Percentiles rank a stretch among this genome's conserved stretches.
These are phyloP conservation scores for Vachellia collinsii DNA, from an alignment of 306 rosid genomes.

Conservation along the genomic window DNA sequence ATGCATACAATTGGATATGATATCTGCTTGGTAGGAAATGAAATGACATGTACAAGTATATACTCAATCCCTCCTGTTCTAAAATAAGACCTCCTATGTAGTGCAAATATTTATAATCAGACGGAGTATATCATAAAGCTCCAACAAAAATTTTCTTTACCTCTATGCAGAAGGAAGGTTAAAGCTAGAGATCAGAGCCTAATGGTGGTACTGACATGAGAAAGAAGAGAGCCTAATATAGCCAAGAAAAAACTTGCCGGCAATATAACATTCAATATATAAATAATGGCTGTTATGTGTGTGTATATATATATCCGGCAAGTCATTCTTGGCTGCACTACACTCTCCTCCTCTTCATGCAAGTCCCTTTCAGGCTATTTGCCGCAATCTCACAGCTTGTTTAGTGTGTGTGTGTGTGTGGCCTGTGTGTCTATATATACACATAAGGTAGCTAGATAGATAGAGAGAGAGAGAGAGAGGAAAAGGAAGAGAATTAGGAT, in stretches of 20 bases:
- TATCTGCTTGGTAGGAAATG: neutral
- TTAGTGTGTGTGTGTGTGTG: neutral
- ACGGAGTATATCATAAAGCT: neutral
- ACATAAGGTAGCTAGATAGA: neutral
- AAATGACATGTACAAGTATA: neutral
- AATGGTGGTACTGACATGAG: constrained; percentile 43
- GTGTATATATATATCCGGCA: constrained; percentile 42
- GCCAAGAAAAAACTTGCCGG: constrained; percentile 70
- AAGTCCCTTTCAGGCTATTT: constrained; percentile 40
- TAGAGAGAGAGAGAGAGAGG: neutral
- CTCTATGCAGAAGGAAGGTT: neutral
- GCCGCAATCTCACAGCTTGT: neutral
- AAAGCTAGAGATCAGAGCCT: constrained; percentile 25
- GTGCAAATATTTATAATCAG: too few species aligned
- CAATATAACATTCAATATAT: neutral
- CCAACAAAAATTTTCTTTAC: neutral
- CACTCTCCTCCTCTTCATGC: constrained; percentile 53
- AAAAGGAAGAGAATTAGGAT: neutral
- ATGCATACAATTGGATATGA: neutral
- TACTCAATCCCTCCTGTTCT: too few species aligned
- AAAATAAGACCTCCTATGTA: too few species aligned
- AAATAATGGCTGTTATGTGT: neutral
- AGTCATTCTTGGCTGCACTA: constrained; percentile 68
- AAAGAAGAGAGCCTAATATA: constrained; percentile 50
- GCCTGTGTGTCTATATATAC: neutral